Percentiles rank a stretch among this genome's conserved stretches.
Evolutionary conservation across 495 filamentous ascomycete species (phyloP).

Genomic region (Elasticomyces elasticus): DNA sequence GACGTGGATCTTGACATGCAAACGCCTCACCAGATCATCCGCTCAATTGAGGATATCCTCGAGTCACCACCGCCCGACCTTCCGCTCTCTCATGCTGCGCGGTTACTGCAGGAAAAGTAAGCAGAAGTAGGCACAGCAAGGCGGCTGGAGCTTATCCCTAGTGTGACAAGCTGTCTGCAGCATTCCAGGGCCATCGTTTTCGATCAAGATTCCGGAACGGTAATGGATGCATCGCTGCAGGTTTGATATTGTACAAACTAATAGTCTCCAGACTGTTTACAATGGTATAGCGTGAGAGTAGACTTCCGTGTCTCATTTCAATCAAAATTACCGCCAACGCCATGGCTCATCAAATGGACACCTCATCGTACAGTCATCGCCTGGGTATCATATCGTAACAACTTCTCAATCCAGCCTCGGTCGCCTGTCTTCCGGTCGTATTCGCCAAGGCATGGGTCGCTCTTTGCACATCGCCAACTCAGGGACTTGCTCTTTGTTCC

Average conservation of each 20-base stretch:
- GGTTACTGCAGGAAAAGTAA: too few species aligned
- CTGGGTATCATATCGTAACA: background rate
- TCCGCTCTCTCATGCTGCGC: too few species aligned
- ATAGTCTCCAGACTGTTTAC: too few species aligned
- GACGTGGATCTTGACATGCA: too few species aligned
- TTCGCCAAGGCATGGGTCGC: slow-evolving; percentile 4
- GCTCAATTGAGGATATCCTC: background rate
- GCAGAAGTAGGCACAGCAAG: too few species aligned
- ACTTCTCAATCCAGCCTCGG: background rate
- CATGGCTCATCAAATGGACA: background rate
- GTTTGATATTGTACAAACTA: too few species aligned
- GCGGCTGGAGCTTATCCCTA: too few species aligned
- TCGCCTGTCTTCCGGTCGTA: slow-evolving; percentile 4
- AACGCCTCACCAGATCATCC: background rate
- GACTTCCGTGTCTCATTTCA: background rate
- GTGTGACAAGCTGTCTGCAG: too few species aligned
- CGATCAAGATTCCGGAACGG: too few species aligned
- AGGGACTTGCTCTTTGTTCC: slow-evolving; percentile 36
- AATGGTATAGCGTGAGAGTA: too few species aligned
- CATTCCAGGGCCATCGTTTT: too few species aligned
- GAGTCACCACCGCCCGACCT: background rate
- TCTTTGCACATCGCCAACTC: slow-evolving; percentile 32
- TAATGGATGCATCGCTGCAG: too few species aligned
- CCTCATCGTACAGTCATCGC: background rate
- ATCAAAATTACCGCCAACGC: background rate